These are phyloP conservation scores for Omphalotus olearius DNA, from an alignment of 1,284 basidiomycete species.

Conservation along the genomic window DNA sequence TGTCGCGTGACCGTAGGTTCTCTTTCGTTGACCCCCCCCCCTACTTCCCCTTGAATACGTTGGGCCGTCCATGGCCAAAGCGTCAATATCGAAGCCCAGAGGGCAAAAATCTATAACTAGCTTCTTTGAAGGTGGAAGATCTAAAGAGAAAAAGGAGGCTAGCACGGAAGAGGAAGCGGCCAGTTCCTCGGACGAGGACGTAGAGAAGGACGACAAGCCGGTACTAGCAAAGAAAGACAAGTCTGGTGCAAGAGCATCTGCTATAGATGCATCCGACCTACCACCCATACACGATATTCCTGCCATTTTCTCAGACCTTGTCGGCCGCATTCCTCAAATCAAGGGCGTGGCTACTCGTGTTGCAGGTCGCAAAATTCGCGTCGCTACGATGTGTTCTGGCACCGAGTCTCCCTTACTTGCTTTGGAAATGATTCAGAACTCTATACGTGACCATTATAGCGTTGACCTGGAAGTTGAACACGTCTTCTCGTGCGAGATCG, in stretches of 20 bases:
- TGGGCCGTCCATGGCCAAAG: slow-evolving; percentile 4
- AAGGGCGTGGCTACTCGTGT: slow-evolving; percentile 68
- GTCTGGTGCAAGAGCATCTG: background rate
- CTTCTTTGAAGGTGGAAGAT: background rate
- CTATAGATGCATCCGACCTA: slow-evolving; percentile 37
- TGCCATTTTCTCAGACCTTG: slow-evolving; percentile 83
- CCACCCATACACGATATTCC: slow-evolving; percentile 84
- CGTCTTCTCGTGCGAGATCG: slow-evolving; percentile 97
- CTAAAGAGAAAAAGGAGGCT: background rate
- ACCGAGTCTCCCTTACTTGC: slow-evolving; percentile 94
- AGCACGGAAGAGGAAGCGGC: background rate
- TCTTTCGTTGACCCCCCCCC: background rate
- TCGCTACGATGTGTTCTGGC: slow-evolving; percentile 97
- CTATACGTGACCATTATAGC: slow-evolving; percentile 68
- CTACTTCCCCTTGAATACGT: too few species aligned
- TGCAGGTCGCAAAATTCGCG: slow-evolving; percentile 80
- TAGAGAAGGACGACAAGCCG: slow-evolving; percentile 5
- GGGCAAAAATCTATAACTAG: slow-evolving; percentile 6
- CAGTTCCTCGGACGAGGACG: background rate
- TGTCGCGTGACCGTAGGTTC: background rate
- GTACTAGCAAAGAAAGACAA: slow-evolving; percentile 1
- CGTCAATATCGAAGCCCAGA: background rate
- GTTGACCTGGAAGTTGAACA: slow-evolving; percentile 77
- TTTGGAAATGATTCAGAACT: slow-evolving; percentile 76
- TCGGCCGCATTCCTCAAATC: slow-evolving; percentile 67